Evolutionary conservation across 2,329 filamentous ascomycete species (phyloP), one percentile per base, ranked within the genome.

Genomic region (Cercospora nicotianae): DNA sequence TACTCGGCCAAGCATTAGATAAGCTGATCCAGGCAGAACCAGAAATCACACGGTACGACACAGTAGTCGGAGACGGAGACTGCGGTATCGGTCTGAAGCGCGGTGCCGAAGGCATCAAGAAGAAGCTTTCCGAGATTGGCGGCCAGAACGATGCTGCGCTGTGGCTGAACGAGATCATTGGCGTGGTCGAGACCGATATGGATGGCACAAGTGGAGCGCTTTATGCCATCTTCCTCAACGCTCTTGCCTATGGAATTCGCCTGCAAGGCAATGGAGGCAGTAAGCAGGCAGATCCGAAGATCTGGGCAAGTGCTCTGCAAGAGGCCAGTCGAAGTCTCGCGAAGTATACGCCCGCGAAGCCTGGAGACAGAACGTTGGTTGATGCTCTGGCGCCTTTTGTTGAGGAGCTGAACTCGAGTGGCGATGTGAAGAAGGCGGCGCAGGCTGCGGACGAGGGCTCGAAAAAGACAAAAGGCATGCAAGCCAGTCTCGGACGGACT

Each of bases 381-480:
- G 95, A 99, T 80, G 93, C 94, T 1, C 83, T 99, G 60, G 87
- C 91, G 70, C 95, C 95, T 1, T 99, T 98, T 77, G 89, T 96
- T 62, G 87, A 92, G 53, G 87, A 85, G 3, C 85, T 98, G 2
- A 84, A 81, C 6, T 80, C 86, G 75, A 89, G 88, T 0, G 87
- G 87, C 13, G 87, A 91, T 76, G 78, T 95, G 20, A 85, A 87
- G 72, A 84, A 88, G 77, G 94, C 95, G 7, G 93, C 92, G 0
- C 83, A 88, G 74, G 93, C 92, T 1, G 90, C 93, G 0, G 86
- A 87, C 70, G 84, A 88, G 58, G 95, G 91, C 0, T 91, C 94
- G 3, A 90, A 94, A 71, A 87, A 87, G 31, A 98, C 95, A 20
- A 96, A 94, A 83, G 91, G 90, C 26, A 97, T 99, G 94, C 88